Conservation (phyloP, 2,329 filamentous ascomycete species). For the Trichoderma simmonsii region DNA sequence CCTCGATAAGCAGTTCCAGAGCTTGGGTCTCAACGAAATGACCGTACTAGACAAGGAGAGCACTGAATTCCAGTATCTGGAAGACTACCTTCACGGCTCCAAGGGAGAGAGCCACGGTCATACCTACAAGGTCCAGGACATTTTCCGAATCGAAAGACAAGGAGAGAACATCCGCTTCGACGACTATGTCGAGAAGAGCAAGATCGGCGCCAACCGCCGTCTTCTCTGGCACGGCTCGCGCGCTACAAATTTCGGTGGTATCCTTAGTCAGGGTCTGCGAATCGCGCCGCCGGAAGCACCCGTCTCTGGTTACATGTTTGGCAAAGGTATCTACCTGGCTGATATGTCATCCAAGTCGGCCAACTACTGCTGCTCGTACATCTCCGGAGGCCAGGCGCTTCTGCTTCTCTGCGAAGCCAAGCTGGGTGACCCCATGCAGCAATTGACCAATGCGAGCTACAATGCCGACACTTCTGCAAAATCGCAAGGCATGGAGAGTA, state of each 20-base stretch:
- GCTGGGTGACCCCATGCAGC: slow-evolving; percentile 71
- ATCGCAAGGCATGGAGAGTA: slow-evolving; percentile 58
- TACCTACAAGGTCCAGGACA: slow-evolving; percentile 62
- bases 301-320: slow-evolving; percentile 80
- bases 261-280: slow-evolving; percentile 81
- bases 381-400: slow-evolving; percentile 67
- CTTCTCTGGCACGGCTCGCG: slow-evolving; percentile 87
- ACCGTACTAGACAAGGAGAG: slow-evolving; percentile 55
- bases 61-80: slow-evolving; percentile 62
- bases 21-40: slow-evolving; percentile 74
- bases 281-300: slow-evolving; percentile 85
- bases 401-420: slow-evolving; percentile 78
- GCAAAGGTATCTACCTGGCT: slow-evolving; percentile 84
- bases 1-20: slow-evolving; percentile 69
- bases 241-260: slow-evolving; percentile 80
- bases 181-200: slow-evolving; percentile 50
- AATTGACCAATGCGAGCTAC: slow-evolving; percentile 57
- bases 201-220: slow-evolving; percentile 61
- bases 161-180: slow-evolving; percentile 70
- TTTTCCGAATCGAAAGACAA: slow-evolving; percentile 77
- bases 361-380: slow-evolving; percentile 64
- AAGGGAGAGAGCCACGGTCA: slow-evolving; percentile 64
- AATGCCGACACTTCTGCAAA: slow-evolving; percentile 63
- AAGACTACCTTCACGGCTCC: slow-evolving; percentile 64
- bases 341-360: slow-evolving; percentile 83